Base-by-base conservation (phyloP, 2,329 filamentous ascomycete species). In the Colletotrichum sp. region DNA sequence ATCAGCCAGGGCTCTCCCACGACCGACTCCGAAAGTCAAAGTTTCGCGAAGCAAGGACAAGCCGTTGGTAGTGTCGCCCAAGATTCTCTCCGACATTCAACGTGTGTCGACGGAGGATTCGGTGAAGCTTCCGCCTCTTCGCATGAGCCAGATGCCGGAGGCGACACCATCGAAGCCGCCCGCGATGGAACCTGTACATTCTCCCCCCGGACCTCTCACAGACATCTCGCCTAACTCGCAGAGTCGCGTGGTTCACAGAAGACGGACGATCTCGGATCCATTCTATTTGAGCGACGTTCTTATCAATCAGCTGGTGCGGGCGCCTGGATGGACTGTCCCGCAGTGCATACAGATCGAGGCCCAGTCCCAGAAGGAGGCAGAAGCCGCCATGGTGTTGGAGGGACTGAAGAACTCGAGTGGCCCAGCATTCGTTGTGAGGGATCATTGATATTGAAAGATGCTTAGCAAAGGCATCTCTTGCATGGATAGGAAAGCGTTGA, bases 1-100 rank as follows among this genome's bases (percentile, higher is more conserved):
- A 24, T 32, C 30, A 12, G 32, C 26, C 28, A 83, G 55, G 82
- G 84, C 64, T 13, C 64, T 64, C 18, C 71, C 69, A 30, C 21
- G 69, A 79, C 83, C 36, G 74, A 77, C 62, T 7, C 66, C 56
- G 14, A 28, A 62, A 10, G 58, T 12, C 0, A 68, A 69, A 30
- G 32, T 30, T 24, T 3, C 58, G 9, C 21, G 69, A n/a, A 43
- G 16, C 26, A 67, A 73, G 21, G 66, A 66, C n/a, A 69, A 66
- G 65, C 24, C 69, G 1, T 38, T 38, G 26, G 9, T 48, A 7
- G 52, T 68, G 14, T 55, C 74, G n/a, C 68, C 75, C 12, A 67
- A 72, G 32, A 72, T 77, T 21, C 32, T 73, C 24, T 75, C 68
- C 5, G 76, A 72, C 48, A 59, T 77, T 18, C 64, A 52, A 7